Percentiles rank a stretch among this genome's conserved stretches.
phyloP scores from a whole-genome alignment of 2,329 filamentous ascomycete genomes.

The Amesomyces nigricolor region DNA sequence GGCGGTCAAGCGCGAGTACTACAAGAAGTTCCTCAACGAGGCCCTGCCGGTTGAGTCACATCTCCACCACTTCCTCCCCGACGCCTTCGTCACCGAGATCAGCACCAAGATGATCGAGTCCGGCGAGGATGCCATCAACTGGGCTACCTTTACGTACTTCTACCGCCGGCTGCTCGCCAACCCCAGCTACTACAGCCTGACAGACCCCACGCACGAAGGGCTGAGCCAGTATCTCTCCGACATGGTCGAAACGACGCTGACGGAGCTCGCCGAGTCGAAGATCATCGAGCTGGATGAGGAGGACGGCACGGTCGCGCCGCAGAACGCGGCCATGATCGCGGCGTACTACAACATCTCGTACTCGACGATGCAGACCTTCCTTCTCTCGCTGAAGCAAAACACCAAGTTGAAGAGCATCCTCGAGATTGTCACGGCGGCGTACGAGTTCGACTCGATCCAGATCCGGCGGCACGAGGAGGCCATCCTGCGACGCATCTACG shows the following conservation, averaged over 20 bases:
- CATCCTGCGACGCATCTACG: slow-evolving; percentile 85
- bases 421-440: slow-evolving; percentile 94
- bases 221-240: slow-evolving; percentile 94
- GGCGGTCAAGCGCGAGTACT: slow-evolving; percentile 90
- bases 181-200: slow-evolving; percentile 90
- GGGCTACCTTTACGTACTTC: slow-evolving; percentile 98
- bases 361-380: slow-evolving; percentile 97
- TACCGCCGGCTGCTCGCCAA: slow-evolving; percentile 92
- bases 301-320: slow-evolving; percentile 79
- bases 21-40: slow-evolving; percentile 97
- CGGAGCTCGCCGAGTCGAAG: slow-evolving; percentile 85
- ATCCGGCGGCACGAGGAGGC: slow-evolving; percentile 88
- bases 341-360: slow-evolving; percentile 99
- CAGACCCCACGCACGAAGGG: slow-evolving; percentile 82
- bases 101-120: slow-evolving; percentile 94
- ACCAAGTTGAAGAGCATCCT: slow-evolving; percentile 96
- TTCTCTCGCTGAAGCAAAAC: slow-evolving; percentile 78
- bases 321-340: slow-evolving; percentile 96
- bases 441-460: slow-evolving; percentile 92
- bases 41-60: slow-evolving; percentile 93
- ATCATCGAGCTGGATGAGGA: slow-evolving; percentile 95
- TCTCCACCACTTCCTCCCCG: slow-evolving; percentile 83
- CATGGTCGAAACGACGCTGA: slow-evolving; percentile 85
- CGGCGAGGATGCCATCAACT: slow-evolving; percentile 94
- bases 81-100: slow-evolving; percentile 95